Base-by-base conservation (phyloP, 306 rosid species). In the Spatholobus suberectus region DNA sequence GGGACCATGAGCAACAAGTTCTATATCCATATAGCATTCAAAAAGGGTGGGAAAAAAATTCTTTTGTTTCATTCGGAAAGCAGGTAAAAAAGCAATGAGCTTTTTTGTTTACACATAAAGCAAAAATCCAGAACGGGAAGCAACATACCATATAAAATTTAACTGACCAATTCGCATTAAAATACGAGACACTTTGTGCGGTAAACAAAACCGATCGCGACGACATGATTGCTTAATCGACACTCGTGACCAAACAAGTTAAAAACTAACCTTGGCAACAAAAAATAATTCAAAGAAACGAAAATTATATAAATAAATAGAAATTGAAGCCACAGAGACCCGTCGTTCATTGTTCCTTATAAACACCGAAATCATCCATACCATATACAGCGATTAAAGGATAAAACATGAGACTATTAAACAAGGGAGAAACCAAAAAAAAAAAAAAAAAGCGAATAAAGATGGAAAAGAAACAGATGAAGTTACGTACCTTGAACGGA, bases 401-500 rank as follows among this genome's bases (percentile, higher is more conserved):
- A 6, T 32, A 12, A 62, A 84, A 73, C 10, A 76, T 57, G 26
- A 35, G 17, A 67, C 29, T 41, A 65, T 59, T 81, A 38, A 51
- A 29, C 62, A 21, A 54, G n/a, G n/a, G n/a, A n/a, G 2, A 78
- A 47, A 8, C 2, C 8, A 21, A 26, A 46, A 12, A 4, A 2
- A 13, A 27, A 13, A 29, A 15, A 20, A 44, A 5, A 63, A 58
- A 23, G 0, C 4, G 62, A 80, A 24, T 27, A 13, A 32, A 63
- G 52, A 70, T 21, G 38, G 57, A 69, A 66, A 29, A 34, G 58
- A 82, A 75, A 77, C 51, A 43, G 68, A 79, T 43, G 20, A 78
- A 82, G 70, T 74, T 66, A 86, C 86, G 86, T 78, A 92, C 97
- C 92, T 89, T 84, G 78, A 61, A 81, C 73, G 82, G 67, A 85